These are phyloP conservation scores for Murraya paniculata DNA, from an alignment of 345 rosid genomes.

Conservation along the genomic window DNA sequence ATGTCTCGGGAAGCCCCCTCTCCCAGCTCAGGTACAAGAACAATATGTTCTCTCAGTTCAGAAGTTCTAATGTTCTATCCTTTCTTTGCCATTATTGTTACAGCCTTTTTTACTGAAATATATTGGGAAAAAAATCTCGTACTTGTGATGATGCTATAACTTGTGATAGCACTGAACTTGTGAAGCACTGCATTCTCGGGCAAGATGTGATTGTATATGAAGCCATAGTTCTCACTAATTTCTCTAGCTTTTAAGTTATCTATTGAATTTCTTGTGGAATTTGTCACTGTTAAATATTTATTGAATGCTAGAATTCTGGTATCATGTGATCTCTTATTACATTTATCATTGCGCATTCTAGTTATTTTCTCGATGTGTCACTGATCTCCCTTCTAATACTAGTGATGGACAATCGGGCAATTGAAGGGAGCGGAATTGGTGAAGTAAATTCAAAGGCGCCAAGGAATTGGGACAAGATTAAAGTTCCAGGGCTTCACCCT, in stretches of 20 bases:
- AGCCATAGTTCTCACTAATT: not conserved
- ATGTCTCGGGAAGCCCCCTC: constrained; percentile 77
- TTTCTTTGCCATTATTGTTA: not conserved
- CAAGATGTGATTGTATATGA: not conserved
- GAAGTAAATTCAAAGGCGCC: constrained; percentile 61
- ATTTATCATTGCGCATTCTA: not conserved
- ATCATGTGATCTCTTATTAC: not conserved
- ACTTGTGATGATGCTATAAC: not conserved
- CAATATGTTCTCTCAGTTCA: not conserved
- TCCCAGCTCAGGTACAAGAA: constrained; percentile 73
- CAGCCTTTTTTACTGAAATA: not conserved
- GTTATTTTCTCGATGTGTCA: not conserved
- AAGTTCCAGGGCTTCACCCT: constrained; percentile 79
- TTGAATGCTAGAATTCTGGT: not conserved
- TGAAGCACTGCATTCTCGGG: not conserved
- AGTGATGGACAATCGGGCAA: constrained; percentile 62
- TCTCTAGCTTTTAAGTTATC: not conserved
- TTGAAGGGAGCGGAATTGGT: constrained; percentile 53
- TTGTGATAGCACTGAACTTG: not conserved
- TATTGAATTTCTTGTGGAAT: not conserved
- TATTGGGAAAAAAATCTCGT: not conserved
- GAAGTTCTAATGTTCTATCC: not conserved
- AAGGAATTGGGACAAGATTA: constrained; percentile 71
- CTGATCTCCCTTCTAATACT: constrained; percentile 19
- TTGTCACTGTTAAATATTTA: not conserved